These are phyloP conservation scores for Pseudozyma hubeiensis DNA, from an alignment of 1,284 basidiomycete genomes.

Conservation along the genomic window DNA sequence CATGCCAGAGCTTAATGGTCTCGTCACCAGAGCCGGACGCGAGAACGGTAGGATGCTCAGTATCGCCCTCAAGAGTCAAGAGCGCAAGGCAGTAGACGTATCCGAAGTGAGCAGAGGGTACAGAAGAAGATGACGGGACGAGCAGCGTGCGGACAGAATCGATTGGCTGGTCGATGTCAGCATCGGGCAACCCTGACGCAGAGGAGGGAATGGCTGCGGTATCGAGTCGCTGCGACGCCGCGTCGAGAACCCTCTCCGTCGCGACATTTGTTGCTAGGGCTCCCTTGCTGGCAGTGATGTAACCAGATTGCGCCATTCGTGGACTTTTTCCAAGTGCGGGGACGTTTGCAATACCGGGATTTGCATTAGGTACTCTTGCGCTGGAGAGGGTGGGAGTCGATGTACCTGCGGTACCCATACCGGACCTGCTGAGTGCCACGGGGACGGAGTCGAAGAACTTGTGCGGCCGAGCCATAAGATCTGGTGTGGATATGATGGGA, in stretches of 20 bases:
- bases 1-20: conserved; percentile 89
- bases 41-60: conserved; percentile 36
- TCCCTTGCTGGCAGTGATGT: not conserved
- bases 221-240: conserved; percentile 35
- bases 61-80: conserved; percentile 69
- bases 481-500: conserved; percentile 43
- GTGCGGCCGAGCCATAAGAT: conserved; percentile 51
- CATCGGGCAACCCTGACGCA: not conserved
- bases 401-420: conserved; percentile 30
- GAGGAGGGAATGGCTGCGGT: conserved; percentile 8
- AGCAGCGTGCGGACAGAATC: conserved; percentile 36
- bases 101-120: conserved; percentile 86
- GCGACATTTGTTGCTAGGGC: conserved; percentile 12
- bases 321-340: not conserved
- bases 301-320: not conserved
- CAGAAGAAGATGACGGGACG: conserved; percentile 36
- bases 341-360: not conserved
- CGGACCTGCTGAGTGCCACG: conserved; percentile 43
- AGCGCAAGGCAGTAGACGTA: conserved; percentile 89
- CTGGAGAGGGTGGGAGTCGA: conserved; percentile 25
- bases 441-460: conserved; percentile 70
- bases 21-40: conserved; percentile 78
- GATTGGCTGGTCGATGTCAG: not conserved
- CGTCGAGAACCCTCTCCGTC: conserved; percentile 34
- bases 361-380: conserved; percentile 4